Evolutionary conservation across 768 basidiomycete species (phyloP), one percentile per base, ranked within the genome.

Genomic region (Suillus decipiens): DNA sequence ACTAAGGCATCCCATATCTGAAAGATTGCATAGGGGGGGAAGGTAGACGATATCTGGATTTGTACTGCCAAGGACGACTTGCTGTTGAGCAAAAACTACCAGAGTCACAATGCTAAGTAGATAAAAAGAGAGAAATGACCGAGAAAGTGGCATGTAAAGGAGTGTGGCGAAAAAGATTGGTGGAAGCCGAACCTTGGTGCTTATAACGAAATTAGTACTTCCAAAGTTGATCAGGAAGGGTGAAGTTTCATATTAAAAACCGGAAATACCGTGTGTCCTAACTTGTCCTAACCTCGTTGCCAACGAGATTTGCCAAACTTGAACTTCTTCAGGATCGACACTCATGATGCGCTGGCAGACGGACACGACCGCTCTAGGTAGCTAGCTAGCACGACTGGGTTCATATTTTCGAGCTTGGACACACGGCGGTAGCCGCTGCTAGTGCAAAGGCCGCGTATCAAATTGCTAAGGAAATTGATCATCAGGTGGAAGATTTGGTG

Each of bases 21-120:
- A 63, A 19, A 66, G 6, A 42, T 47, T 59, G 24, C 73, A 75
- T 1, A 70, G 57, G 1, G 73, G 67, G 1, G 73, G 73, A 45
- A 64, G 73, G 22, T 75, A 75, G 22, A 73, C 67, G 48, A 75
- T 70, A 14, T 75, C 67, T 19, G 71, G 60, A 34, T 66, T 15
- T 5, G 66, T 73, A 28, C 69, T 72, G 1, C 61, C 33, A 36
- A 75, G 61, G 12, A 68, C 54, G 6, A 76, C 75, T 19, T 36
- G 61, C 15, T 73, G 68, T 31, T 67, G 67, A 0, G 75, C 73
- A 10, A 53, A 31, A 22, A 36, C 58, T 14, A 47, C 59, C 1
- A 64, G 43, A 45, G 66, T 37, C 2, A 66, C 63, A 31, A 42
- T 37, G 24, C 19, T 45, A n/a, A 54, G 53, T 14, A 62, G n/a